A percentile compares a stretch with the other conserved stretches of the same genome.
These are phyloP conservation scores for Cladorrhinum sp. DNA, from an alignment of 2,329 filamentous ascomycete species.

Conservation along the genomic window DNA sequence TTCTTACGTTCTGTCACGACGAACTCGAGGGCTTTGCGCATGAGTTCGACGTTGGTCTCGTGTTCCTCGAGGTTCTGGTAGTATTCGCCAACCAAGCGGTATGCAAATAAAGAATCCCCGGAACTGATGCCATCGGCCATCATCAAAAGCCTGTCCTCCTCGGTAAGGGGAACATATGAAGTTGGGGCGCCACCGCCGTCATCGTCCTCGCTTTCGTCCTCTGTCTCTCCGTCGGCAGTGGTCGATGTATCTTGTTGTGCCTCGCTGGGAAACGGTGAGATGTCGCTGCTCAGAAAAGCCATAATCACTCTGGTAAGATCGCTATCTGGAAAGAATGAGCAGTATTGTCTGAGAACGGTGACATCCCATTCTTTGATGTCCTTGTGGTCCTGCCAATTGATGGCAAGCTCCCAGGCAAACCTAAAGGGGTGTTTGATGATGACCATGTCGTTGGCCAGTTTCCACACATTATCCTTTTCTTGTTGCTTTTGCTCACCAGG, in stretches of 20 bases:
- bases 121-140: conserved; percentile 72
- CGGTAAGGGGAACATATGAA: conserved; percentile 57
- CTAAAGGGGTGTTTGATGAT: conserved; percentile 89
- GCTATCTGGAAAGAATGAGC: conserved; percentile 76
- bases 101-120: conserved; percentile 72
- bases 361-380: conserved; percentile 74
- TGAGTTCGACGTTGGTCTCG: conserved; percentile 73
- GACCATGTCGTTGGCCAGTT: conserved; percentile 87
- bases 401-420: conserved; percentile 83
- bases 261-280: conserved; percentile 71
- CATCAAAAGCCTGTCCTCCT: conserved; percentile 76
- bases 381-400: conserved; percentile 84
- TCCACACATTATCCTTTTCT: conserved; percentile 70
- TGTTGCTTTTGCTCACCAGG: conserved; percentile 60
- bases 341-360: conserved; percentile 75
- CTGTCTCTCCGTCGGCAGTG: conserved; percentile 37
- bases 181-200: conserved; percentile 55
- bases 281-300: conserved; percentile 75
- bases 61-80: conserved; percentile 84
- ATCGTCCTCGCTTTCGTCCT: conserved; percentile 57
- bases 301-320: conserved; percentile 79
- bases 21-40: conserved; percentile 68
- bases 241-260: conserved; percentile 20
- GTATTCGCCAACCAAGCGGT: conserved; percentile 78
- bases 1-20: conserved; percentile 59